Base-by-base conservation (phyloP, 805 yeast genomes). In the Yamadazyma nakazawae region DNA sequence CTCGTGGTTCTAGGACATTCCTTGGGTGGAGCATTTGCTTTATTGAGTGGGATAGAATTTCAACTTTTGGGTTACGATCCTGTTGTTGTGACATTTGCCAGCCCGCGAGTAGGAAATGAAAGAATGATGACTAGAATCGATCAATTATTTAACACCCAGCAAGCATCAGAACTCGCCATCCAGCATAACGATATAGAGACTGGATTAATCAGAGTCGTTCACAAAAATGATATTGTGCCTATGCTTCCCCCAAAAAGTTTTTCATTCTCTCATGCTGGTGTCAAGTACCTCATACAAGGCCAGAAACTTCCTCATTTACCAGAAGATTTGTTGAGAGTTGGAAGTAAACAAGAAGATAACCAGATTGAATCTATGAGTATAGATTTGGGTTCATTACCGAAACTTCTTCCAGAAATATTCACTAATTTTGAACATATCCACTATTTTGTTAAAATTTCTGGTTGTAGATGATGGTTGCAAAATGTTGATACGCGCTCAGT, bases 1-100 rank as follows among this genome's bases (percentile, higher is more conserved):
- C 48, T 85, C 3, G 70, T 77, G 1, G 71, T 84, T 1, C 68
- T 82, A 1, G 95, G 95, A 0, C 96, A 88, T 63, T 87, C 95
- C 0, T 64, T 87, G 37, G 91, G 90, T 2, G 95, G 84, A 6
- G 92, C 90, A 0, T 61, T 84, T 44, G 84, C 90, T 1, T 63
- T 73, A 5, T 63, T 87, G 31, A 74, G 79, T 9, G 92, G 85
- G 0, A 69, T 81, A 16, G 94, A 86, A 55, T 68, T 84, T 40
- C 64, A 74, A 45, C 55, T 79, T 17, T 51, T 78, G 57, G 89
- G 88, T 0, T 67, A 64, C 47, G 60, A 76, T 7, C 84, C 86
- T 0, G 57, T 74, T 34, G 78, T 84, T 1, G 63, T 84, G n/a
- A 71, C 85, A 1, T 81, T 68, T 64, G 94, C 84, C 1, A 75